Percentiles rank a stretch among this genome's conserved stretches.
Evolutionary conservation across 176 grass and related monocot genomes (phyloP).

Genomic region (Eragrostis curvula): DNA sequence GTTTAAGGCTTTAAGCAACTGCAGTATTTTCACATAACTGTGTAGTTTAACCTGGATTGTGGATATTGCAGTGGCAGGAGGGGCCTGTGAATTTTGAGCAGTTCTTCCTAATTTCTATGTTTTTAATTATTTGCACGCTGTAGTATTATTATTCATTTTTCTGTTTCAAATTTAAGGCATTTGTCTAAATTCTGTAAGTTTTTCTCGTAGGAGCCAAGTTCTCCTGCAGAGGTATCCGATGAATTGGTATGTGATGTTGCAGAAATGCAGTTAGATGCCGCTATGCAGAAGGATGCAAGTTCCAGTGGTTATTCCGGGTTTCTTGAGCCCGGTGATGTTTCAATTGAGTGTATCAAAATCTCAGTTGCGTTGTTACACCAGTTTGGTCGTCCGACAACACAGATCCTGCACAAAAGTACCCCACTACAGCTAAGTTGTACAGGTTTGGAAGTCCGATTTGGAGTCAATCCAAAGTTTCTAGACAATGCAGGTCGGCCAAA

Average conservation of each 20-base stretch:
- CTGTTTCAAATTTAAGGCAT: conserved; percentile 43
- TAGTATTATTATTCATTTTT: too few relatives aligned
- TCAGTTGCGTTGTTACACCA: conserved; percentile 40
- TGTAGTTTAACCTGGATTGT: too few relatives aligned
- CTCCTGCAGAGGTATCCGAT: conserved; percentile 4
- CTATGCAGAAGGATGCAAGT: conserved; percentile 39
- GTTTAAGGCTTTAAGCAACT: conserved; percentile 6
- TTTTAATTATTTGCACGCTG: too few relatives aligned
- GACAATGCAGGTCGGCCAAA: conserved; percentile 75
- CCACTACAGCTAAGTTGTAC: conserved; percentile 61
- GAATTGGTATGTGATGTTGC: conserved; percentile 58
- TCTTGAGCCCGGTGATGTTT: conserved; percentile 63
- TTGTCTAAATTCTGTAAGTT: conserved; percentile 19
- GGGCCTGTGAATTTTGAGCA: too few relatives aligned
- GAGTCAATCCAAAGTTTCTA: conserved; percentile 64
- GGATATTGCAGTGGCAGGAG: too few relatives aligned
- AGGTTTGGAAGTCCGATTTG: conserved; percentile 64
- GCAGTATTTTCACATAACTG: too few relatives aligned
- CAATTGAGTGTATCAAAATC: conserved; percentile 60
- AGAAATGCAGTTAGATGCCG: conserved; percentile 67
- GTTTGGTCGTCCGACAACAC: conserved; percentile 40
- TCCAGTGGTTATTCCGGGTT: conserved; percentile 64
- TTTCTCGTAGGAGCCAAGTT: conserved; percentile 14
- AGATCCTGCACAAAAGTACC: conserved; percentile 59
- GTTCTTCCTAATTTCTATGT: too few relatives aligned